Conservation (phyloP, 1,284 basidiomycete genomes). For the Sutorius eximius region DNA sequence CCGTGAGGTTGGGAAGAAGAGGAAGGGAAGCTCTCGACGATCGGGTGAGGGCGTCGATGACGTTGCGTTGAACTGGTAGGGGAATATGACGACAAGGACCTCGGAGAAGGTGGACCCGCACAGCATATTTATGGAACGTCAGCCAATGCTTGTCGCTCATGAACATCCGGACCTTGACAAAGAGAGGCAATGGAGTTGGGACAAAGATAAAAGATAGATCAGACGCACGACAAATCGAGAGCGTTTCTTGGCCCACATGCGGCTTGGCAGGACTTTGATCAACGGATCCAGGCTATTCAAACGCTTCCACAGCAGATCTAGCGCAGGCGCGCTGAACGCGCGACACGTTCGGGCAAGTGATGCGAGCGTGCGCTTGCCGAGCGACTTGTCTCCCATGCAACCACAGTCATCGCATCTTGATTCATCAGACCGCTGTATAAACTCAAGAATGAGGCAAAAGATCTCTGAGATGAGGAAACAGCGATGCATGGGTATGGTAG, state of each 20-base stretch:
- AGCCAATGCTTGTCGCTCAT: conserved; percentile 14
- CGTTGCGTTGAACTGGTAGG: conserved; percentile 1
- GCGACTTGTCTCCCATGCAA: not conserved
- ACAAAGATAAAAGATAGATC: not conserved
- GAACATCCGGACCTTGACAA: conserved; percentile 8
- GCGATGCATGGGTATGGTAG: conserved; percentile 1
- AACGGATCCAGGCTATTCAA: conserved; percentile 19
- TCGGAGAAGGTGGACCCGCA: conserved; percentile 8
- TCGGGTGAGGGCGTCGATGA: conserved; percentile 8
- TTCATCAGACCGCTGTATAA: conserved; percentile 1
- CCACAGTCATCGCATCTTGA: not conserved
- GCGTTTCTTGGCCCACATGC: conserved; percentile 7
- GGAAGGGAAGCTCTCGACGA: conserved; percentile 8
- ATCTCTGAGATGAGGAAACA: conserved; percentile 11
- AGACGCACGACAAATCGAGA: conserved; percentile 8
- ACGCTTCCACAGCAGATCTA: conserved; percentile 22
- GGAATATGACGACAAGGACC: conserved; percentile 8
- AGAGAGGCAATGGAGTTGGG: not conserved
- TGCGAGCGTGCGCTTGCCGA: not conserved
- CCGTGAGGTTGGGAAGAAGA: conserved; percentile 20
- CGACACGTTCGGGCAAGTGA: conserved; percentile 17
- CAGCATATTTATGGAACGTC: conserved; percentile 15
- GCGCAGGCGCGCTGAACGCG: conserved; percentile 11
- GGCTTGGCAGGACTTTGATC: conserved; percentile 12
- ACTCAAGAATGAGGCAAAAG: conserved; percentile 4